Evolutionary conservation across 306 rosid species (phyloP).

Genomic region (Quercus aquifolioides): DNA sequence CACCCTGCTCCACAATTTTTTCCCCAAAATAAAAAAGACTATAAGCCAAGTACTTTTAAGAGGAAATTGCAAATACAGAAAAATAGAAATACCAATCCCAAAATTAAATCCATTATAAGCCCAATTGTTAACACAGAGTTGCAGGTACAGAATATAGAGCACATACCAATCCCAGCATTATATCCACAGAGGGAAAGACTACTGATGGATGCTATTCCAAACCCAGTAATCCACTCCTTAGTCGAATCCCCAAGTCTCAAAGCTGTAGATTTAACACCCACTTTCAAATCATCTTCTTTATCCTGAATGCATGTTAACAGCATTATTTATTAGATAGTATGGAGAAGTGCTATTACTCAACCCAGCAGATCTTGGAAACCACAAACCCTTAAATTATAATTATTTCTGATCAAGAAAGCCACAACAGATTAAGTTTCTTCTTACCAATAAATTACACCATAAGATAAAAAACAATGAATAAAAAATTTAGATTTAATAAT

Average conservation of each 20-base stretch:
- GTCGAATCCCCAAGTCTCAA: conserved; percentile 81
- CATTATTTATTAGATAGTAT: neutral
- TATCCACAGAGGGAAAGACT: conserved; percentile 74
- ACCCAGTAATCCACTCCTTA: conserved; percentile 73
- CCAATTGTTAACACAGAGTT: neutral
- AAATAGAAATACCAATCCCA: neutral
- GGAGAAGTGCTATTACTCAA: neutral
- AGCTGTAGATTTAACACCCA: conserved; percentile 96
- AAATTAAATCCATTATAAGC: conserved; percentile 1
- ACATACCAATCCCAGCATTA: conserved; percentile 74
- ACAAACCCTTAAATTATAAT: neutral
- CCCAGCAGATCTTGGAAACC: neutral
- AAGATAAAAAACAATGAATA: no score
- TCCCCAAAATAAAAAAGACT: conserved; percentile 9
- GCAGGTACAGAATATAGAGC: neutral
- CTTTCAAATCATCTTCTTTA: conserved; percentile 86
- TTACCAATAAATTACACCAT: neutral
- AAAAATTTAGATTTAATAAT: no score
- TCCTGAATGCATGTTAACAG: conserved; percentile 52
- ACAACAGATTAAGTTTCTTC: neutral
- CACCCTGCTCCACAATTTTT: conserved; percentile 48
- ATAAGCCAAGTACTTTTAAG: neutral
- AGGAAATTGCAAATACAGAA: neutral
- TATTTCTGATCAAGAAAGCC: neutral
- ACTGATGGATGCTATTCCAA: conserved; percentile 71